These are phyloP conservation scores for Annulohypoxylon truncatum DNA, from an alignment of 2,329 filamentous ascomycete species.

Conservation along the genomic window DNA sequence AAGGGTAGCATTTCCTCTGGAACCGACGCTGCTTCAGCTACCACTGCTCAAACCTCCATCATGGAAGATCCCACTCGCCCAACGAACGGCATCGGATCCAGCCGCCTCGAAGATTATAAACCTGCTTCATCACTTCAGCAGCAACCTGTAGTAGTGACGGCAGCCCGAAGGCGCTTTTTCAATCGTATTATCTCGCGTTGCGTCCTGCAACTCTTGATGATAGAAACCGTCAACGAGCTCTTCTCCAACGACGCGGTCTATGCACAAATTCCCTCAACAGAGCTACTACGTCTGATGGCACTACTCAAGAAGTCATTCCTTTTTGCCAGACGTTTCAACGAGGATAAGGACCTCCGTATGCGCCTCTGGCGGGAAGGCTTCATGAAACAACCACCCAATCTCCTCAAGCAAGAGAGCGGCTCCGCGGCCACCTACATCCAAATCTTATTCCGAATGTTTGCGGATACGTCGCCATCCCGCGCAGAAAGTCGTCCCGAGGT, in stretches of 20 bases:
- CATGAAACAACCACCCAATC: slow-evolving; percentile 98
- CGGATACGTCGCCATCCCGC: slow-evolving; percentile 85
- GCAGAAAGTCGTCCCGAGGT: slow-evolving; percentile 83
- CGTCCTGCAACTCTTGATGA: slow-evolving; percentile 97
- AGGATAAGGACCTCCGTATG: slow-evolving; percentile 94
- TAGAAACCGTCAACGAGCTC: slow-evolving; percentile 98
- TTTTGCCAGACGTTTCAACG: slow-evolving; percentile 97
- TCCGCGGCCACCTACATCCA: slow-evolving; percentile 94
- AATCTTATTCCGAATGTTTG: slow-evolving; percentile 97
- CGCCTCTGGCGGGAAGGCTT: slow-evolving; percentile 96
- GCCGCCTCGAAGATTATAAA: slow-evolving; percentile 85
- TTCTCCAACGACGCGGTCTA: slow-evolving; percentile 98
- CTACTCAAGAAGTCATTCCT: slow-evolving; percentile 95
- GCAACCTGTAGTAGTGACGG: slow-evolving; percentile 91
- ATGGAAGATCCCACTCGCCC: slow-evolving; percentile 39
- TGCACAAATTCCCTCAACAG: slow-evolving; percentile 86
- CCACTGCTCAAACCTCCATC: slow-evolving; percentile 39
- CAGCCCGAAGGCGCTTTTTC: slow-evolving; percentile 93
- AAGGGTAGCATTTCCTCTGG: slow-evolving; percentile 54
- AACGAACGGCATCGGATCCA: slow-evolving; percentile 53
- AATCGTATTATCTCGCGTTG: slow-evolving; percentile 99
- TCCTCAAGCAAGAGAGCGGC: slow-evolving; percentile 96
- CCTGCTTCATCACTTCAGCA: slow-evolving; percentile 81
- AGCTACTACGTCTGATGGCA: slow-evolving; percentile 91
- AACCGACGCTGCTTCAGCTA: slow-evolving; percentile 47